Percentiles rank a stretch among this genome's conserved stretches.
phyloP scores from a whole-genome alignment of 148 eudicot species.

The Cornus controversa region DNA sequence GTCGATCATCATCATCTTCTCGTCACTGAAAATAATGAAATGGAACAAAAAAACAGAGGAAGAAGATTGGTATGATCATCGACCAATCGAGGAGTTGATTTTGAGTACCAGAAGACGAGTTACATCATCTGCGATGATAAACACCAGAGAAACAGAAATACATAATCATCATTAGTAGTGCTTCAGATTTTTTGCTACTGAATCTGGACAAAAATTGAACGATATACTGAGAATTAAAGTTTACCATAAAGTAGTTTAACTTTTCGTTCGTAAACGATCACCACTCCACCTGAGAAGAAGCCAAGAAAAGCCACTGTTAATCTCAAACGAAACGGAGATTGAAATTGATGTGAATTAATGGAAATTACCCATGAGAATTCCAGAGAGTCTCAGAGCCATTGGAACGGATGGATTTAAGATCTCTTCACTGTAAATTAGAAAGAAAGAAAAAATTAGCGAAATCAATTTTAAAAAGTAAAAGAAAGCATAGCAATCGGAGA shows the following conservation, averaged over 20 bases:
- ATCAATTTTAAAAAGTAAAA: neutral
- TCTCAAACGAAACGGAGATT: neutral
- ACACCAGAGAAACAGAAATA: neutral
- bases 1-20: neutral
- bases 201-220: neutral
- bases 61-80: neutral
- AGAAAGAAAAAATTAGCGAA: neutral
- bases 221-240: neutral
- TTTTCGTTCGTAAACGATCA: conserved; percentile 89
- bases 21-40: neutral
- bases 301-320: neutral
- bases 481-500: neutral
- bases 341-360: neutral
- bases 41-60: neutral
- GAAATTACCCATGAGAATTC: conserved; percentile 88
- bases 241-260: conserved; percentile 79
- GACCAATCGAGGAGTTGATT: neutral
- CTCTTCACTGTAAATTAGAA: conserved; percentile 59
- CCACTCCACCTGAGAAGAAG: conserved; percentile 73
- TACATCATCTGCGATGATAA: conserved; percentile 76
- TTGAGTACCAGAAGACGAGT: conserved; percentile 78
- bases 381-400: conserved; percentile 91
- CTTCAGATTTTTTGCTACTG: neutral
- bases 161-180: neutral
- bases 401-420: conserved; percentile 89